A percentile compares a stretch with the other conserved stretches of the same genome.
Evolutionary conservation across 768 basidiomycete species (phyloP).

Genomic region (Russula lepida): DNA sequence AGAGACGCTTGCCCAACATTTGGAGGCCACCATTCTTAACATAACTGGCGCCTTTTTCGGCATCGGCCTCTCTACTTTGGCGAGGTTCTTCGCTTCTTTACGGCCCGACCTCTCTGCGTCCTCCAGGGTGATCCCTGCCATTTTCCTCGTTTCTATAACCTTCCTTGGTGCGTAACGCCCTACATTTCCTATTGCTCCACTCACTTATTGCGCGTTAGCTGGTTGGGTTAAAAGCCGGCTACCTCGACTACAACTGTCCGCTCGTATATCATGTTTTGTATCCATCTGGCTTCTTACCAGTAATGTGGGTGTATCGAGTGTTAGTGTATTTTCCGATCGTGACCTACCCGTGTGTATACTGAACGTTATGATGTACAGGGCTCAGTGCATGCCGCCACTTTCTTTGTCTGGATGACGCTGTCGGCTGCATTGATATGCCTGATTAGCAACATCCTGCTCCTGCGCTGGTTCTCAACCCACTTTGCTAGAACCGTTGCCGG

Average conservation of each 20-base stretch:
- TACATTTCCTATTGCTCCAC: not conserved
- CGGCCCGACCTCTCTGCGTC: slow-evolving; percentile 23
- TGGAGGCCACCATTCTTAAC: slow-evolving; percentile 38
- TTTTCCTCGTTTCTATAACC: slow-evolving; percentile 34
- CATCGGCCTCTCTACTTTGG: slow-evolving; percentile 32
- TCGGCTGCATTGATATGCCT: slow-evolving; percentile 33
- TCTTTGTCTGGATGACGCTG: slow-evolving; percentile 37
- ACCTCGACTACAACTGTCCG: slow-evolving; percentile 36
- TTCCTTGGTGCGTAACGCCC: slow-evolving; percentile 29
- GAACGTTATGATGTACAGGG: slow-evolving; percentile 21
- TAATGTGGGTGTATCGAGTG: slow-evolving; percentile 29
- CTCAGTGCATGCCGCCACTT: slow-evolving; percentile 22
- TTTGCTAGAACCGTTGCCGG: slow-evolving; percentile 34
- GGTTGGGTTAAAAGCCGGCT: slow-evolving; percentile 38
- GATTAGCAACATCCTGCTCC: slow-evolving; percentile 31
- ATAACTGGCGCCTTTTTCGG: slow-evolving; percentile 35
- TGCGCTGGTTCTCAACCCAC: slow-evolving; percentile 37
- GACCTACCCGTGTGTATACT: not conserved
- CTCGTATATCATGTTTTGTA: slow-evolving; percentile 41
- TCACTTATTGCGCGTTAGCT: slow-evolving; percentile 24
- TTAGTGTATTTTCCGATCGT: slow-evolving; percentile 20
- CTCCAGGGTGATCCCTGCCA: slow-evolving; percentile 32
- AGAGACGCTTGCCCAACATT: slow-evolving; percentile 39
- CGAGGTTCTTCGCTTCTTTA: slow-evolving; percentile 29
- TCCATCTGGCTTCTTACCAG: slow-evolving; percentile 39